Conservation (phyloP, 352 stramenopile species). For the Phytophthora hibernalis region DNA sequence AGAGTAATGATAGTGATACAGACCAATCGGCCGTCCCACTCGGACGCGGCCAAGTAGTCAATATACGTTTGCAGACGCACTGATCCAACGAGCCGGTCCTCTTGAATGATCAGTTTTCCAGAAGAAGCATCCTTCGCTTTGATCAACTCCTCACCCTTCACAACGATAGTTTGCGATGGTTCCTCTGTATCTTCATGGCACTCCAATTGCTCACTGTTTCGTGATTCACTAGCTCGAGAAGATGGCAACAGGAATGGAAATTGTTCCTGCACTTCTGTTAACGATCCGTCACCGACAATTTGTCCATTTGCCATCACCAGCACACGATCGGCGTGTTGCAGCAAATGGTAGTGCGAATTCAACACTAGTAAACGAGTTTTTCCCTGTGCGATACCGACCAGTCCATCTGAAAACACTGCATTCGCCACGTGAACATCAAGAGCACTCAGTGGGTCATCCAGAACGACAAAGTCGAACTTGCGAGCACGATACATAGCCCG, state of each 20-base stretch:
- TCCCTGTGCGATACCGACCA: conserved; percentile 57
- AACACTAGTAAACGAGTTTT: conserved; percentile 92
- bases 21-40: conserved; percentile 44
- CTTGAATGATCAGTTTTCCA: conserved; percentile 40
- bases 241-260: conserved; percentile 32
- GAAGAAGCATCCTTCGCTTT: background rate
- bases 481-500: conserved; percentile 58
- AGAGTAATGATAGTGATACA: conserved; percentile 26
- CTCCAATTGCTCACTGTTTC: background rate
- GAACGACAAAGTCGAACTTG: conserved; percentile 57
- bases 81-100: conserved; percentile 40
- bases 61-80: conserved; percentile 42
- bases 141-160: background rate
- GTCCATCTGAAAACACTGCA: conserved; percentile 90
- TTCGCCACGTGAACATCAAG: conserved; percentile 92
- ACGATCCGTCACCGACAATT: conserved; percentile 85
- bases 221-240: background rate
- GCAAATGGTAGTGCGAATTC: conserved; percentile 92
- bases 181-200: background rate
- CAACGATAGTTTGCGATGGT: background rate
- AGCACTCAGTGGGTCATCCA: conserved; percentile 69
- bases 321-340: conserved; percentile 58
- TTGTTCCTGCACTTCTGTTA: conserved; percentile 55
- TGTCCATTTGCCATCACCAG: conserved; percentile 73
- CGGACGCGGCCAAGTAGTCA: conserved; percentile 45